These are phyloP conservation scores for Mycena venus DNA, from an alignment of 768 basidiomycete species.

Conservation along the genomic window DNA sequence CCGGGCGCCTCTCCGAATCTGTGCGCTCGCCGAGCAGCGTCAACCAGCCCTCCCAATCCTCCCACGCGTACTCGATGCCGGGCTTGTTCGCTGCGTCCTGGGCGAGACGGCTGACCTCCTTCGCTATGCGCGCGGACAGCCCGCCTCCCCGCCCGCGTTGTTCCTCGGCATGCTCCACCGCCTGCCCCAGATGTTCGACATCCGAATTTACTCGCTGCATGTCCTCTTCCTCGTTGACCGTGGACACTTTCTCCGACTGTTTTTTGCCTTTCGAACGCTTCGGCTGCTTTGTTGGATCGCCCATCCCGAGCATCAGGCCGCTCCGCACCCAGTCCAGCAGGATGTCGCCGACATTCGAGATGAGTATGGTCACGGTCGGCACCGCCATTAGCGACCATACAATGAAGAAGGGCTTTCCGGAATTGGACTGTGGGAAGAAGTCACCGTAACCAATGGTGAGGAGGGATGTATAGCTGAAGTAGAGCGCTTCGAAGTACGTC, in stretches of 20 bases:
- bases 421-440: conserved; percentile 49
- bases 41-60: conserved; percentile 52
- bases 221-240: conserved; percentile 7
- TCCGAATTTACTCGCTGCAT: conserved; percentile 41
- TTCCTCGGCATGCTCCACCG: conserved; percentile 53
- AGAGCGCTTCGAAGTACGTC: conserved; percentile 55
- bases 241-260: not conserved
- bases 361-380: conserved; percentile 56
- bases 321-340: conserved; percentile 55
- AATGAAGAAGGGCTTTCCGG: conserved; percentile 58
- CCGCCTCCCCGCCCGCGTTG: conserved; percentile 40
- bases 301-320: conserved; percentile 46
- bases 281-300: conserved; percentile 42
- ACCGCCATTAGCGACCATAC: conserved; percentile 57
- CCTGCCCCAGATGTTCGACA: conserved; percentile 43
- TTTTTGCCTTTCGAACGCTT: conserved; percentile 28
- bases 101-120: conserved; percentile 46
- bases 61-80: conserved; percentile 49
- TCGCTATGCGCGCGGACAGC: conserved; percentile 45
- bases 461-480: conserved; percentile 55
- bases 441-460: conserved; percentile 60
- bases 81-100: conserved; percentile 45
- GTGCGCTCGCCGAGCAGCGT: conserved; percentile 41
- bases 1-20: conserved; percentile 29
- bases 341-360: conserved; percentile 64